Percentiles rank a stretch among this genome's conserved stretches.
These are phyloP conservation scores for Piper longum DNA, from an alignment of 164 flowering plant genomes.

Conservation along the genomic window DNA sequence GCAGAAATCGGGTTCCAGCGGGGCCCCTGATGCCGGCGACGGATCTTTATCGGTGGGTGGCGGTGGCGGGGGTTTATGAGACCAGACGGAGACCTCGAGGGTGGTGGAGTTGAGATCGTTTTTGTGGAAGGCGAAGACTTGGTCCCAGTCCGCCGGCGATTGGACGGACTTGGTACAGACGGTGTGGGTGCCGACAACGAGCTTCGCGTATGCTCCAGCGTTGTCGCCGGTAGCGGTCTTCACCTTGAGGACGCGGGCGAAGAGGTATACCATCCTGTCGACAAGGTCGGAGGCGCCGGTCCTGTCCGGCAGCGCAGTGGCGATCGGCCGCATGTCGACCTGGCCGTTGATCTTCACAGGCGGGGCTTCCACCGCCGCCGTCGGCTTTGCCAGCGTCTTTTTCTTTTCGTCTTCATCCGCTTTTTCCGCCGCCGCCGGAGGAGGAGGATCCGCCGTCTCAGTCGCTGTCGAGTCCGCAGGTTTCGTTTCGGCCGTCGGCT, in stretches of 20 bases:
- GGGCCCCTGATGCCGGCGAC: neutral
- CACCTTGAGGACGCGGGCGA: conserved; percentile 62
- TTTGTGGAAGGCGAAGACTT: conserved; percentile 79
- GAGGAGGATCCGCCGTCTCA: neutral
- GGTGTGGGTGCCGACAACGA: conserved; percentile 71
- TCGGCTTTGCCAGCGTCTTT: conserved; percentile 5
- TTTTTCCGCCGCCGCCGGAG: conserved; percentile 6
- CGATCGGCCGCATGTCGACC: conserved; percentile 28
- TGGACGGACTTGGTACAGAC: conserved; percentile 40
- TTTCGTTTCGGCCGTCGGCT: conserved; percentile 8
- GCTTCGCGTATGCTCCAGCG: conserved; percentile 38
- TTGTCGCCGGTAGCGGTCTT: conserved; percentile 14
- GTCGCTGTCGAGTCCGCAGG: neutral
- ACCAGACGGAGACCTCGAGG: conserved; percentile 62
- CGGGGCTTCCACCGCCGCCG: neutral
- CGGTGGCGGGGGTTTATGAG: conserved; percentile 29
- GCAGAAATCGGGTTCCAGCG: conserved; percentile 16
- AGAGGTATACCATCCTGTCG: conserved; percentile 67
- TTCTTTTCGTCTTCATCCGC: conserved; percentile 10
- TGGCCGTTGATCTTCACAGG: conserved; percentile 8
- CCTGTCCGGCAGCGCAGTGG: conserved; percentile 7
- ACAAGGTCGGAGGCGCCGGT: conserved; percentile 55
- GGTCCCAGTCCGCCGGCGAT: conserved; percentile 70
- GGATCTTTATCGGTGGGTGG: conserved; percentile 9
- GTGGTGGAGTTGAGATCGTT: conserved; percentile 61